Evolutionary conservation across 2,329 filamentous ascomycete genomes (phyloP).

Genomic region (Aspergillus candidus): DNA sequence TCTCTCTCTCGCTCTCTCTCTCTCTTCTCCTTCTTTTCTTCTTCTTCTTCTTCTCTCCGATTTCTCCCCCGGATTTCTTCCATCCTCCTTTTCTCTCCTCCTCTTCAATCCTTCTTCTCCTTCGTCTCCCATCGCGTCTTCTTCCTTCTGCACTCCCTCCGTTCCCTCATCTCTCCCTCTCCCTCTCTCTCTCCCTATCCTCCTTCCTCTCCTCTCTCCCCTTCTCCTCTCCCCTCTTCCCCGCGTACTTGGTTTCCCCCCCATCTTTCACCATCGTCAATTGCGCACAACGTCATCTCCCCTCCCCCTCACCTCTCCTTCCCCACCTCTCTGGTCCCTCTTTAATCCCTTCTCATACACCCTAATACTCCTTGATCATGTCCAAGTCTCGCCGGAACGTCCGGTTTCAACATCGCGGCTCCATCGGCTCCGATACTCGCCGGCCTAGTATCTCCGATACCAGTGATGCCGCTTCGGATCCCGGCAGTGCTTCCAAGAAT

Average conservation of each 20-base stretch:
- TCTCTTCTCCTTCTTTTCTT: constrained; percentile 3
- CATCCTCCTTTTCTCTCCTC: neutral
- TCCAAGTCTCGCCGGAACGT: constrained; percentile 53
- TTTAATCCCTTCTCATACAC: too few relatives aligned
- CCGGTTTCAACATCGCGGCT: constrained; percentile 50
- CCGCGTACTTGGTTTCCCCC: constrained; percentile 13
- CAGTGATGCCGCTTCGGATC: constrained; percentile 47
- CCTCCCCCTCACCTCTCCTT: constrained; percentile 11
- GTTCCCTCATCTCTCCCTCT: constrained; percentile 5
- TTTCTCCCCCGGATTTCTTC: neutral
- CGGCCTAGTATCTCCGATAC: constrained; percentile 51
- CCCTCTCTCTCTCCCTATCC: constrained; percentile 4
- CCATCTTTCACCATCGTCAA: constrained; percentile 13
- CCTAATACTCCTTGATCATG: constrained; percentile 31
- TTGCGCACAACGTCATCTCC: constrained; percentile 10
- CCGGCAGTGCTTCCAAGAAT: constrained; percentile 46
- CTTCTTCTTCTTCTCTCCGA: constrained; percentile 8
- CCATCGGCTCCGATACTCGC: constrained; percentile 42
- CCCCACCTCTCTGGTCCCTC: too few relatives aligned
- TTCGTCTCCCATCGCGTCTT: neutral
- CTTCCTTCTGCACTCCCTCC: constrained; percentile 3
- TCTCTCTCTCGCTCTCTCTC: constrained; percentile 2
- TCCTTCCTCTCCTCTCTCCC: constrained; percentile 5
- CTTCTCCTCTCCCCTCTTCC: constrained; percentile 5
- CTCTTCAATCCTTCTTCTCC: constrained; percentile 1